Conservation (phyloP, 2,329 filamentous ascomycete species). For the Fusarium compactum region DNA sequence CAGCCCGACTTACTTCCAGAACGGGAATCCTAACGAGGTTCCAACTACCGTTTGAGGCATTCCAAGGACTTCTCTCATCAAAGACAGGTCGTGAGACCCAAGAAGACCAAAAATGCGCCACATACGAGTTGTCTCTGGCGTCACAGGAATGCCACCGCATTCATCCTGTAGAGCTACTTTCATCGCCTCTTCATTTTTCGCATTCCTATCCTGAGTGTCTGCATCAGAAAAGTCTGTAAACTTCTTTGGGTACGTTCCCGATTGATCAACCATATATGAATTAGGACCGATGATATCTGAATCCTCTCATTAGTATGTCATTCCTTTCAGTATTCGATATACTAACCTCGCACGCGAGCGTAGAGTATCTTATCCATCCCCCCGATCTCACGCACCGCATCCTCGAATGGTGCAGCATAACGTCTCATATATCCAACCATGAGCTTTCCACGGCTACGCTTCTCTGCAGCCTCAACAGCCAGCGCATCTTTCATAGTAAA, state of each 20-base stretch:
- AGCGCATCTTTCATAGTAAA: slow-evolving; percentile 61
- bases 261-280: slow-evolving; percentile 59
- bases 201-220: not conserved
- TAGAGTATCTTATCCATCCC: slow-evolving; percentile 66
- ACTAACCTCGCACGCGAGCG: slow-evolving; percentile 56
- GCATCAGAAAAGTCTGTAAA: slow-evolving; percentile 43
- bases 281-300: slow-evolving; percentile 63
- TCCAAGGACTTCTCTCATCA: slow-evolving; percentile 39
- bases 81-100: slow-evolving; percentile 35
- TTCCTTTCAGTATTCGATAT: not conserved
- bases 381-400: slow-evolving; percentile 66
- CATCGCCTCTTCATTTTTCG: not conserved
- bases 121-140: slow-evolving; percentile 4
- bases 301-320: not conserved
- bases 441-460: slow-evolving; percentile 56
- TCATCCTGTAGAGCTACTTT: not conserved
- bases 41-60: slow-evolving; percentile 35
- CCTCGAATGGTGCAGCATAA: slow-evolving; percentile 67
- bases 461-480: slow-evolving; percentile 63
- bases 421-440: slow-evolving; percentile 73
- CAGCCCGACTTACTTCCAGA: slow-evolving; percentile 6
- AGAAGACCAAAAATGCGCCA: slow-evolving; percentile 13
- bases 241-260: slow-evolving; percentile 60
- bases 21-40: slow-evolving; percentile 45
- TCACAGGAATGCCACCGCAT: not conserved